A percentile compares a stretch with the other conserved stretches of the same genome.
phyloP scores from a whole-genome alignment of 2,329 filamentous ascomycete species.

The Talaromyces sp. region DNA sequence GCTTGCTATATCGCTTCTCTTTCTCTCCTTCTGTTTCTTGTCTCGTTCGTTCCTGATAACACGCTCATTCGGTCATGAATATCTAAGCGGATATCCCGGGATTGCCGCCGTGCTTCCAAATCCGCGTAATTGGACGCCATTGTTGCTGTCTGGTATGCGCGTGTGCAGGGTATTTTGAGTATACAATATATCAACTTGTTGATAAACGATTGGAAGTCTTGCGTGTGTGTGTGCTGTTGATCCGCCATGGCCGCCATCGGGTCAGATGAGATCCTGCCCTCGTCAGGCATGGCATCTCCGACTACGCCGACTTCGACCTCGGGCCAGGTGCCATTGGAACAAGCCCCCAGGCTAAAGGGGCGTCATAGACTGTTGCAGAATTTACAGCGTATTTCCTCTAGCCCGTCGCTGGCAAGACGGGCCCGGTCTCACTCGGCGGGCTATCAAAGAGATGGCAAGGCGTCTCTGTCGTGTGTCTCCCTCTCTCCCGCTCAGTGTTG shows the following conservation, averaged over 20 bases:
- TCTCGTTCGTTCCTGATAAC: neutral
- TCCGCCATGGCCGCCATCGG: constrained; percentile 24
- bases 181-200: neutral
- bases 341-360: constrained; percentile 56
- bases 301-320: constrained; percentile 25
- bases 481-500: constrained; percentile 52
- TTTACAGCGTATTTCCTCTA: constrained; percentile 76
- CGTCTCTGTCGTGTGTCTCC: constrained; percentile 60
- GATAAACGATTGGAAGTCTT: neutral
- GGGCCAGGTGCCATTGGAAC: constrained; percentile 33
- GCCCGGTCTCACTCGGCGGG: constrained; percentile 61
- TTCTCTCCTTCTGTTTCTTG: neutral
- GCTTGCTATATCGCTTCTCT: neutral
- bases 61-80: neutral
- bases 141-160: neutral
- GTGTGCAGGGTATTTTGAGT: neutral
- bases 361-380: constrained; percentile 65
- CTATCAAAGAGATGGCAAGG: constrained; percentile 58
- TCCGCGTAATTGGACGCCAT: neutral
- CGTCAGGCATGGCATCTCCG: constrained; percentile 27
- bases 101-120: neutral
- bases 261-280: constrained; percentile 24
- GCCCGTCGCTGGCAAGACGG: constrained; percentile 61
- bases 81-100: neutral
- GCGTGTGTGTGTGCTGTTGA: no score